Evolutionary conservation across 2,329 filamentous ascomycete species (phyloP).

Genomic region (Scedosporium dehoogii): DNA sequence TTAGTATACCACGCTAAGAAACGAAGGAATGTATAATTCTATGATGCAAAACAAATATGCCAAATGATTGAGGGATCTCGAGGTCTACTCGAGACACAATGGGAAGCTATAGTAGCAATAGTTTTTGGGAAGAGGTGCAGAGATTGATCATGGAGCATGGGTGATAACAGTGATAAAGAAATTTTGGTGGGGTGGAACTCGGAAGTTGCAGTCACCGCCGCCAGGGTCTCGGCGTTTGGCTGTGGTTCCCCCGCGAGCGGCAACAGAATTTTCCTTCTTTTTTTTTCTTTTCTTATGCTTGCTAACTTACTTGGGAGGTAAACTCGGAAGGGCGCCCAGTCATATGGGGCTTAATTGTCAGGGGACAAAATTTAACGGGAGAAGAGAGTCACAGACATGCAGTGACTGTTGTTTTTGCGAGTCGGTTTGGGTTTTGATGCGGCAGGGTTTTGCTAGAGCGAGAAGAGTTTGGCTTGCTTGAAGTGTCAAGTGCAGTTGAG

Average conservation of each 20-base stretch:
- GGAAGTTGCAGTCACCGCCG: background rate
- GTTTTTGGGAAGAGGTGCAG: background rate
- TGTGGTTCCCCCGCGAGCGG: background rate
- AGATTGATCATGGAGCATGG: background rate
- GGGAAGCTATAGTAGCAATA: no score
- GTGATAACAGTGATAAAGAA: background rate
- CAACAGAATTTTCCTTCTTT: background rate
- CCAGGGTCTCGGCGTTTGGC: background rate
- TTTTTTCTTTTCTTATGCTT: background rate
- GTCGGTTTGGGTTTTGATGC: background rate
- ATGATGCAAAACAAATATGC: background rate
- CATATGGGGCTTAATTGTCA: conserved; percentile 48
- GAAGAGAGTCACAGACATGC: conserved; percentile 2
- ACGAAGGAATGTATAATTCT: background rate
- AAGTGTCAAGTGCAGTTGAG: background rate
- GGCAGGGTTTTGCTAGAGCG: background rate
- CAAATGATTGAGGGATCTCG: conserved; percentile 4
- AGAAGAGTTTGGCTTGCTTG: background rate
- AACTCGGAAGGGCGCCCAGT: conserved; percentile 76
- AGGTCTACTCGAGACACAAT: conserved; percentile 5
- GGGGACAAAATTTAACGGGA: conserved; percentile 1
- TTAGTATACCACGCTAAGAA: conserved; percentile 5
- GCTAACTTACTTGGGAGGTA: conserved; percentile 66
- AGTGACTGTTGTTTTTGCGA: conserved; percentile 2
- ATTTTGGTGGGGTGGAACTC: background rate